Base-by-base conservation (phyloP, 2,329 filamentous ascomycete species). In the Gremmenia infestans region DNA sequence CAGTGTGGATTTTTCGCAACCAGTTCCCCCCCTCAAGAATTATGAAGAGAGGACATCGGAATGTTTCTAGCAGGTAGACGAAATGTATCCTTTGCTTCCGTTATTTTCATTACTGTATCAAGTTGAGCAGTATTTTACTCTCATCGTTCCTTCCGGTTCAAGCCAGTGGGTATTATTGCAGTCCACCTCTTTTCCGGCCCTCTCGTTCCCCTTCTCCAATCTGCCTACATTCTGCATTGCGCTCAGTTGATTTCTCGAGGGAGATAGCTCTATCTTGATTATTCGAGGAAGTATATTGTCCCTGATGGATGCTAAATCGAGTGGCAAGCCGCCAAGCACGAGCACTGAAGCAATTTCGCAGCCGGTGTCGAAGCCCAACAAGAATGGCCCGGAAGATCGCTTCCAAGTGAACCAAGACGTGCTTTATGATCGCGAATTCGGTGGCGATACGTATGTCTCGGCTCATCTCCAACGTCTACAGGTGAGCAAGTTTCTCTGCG, bases 371-470 rank as follows among this genome's bases (percentile, higher is more conserved):
- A 32, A 12, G 12, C 22, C 49, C 7, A 64, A 58, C 42, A 60
- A 59, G 28, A 60, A 64, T 28, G 60, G 60, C 5, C 63, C 63
- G 0, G 56, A 60, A n/a, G 54, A 61, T 46, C 56, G 57, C 22
- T 63, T 60, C 6, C 59, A 63, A 54, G 15, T 65, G 70, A 76
- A 61, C 64, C 71, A 52, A 68, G 72, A 65, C 37, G 76, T 76
- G 55, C 72, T 79, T 42, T 79, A 79, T 53, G 77, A 80, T 62
- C 73, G 76, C 19, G 70, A 67, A 22, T 70, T 79, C 14, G 76
- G 76, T 0, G 76, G 77, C 4, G 70, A 76, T 39, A 73, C 76
- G 7, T 79, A 75, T 60, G 72, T 79, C 51, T 78, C 76, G 0
- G 76, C 76, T 0, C 75, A 79, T 57, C 73, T 78, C 9, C 74